Evolutionary conservation across 768 basidiomycete genomes (phyloP).

Genomic region (Lactarius trivialis): DNA sequence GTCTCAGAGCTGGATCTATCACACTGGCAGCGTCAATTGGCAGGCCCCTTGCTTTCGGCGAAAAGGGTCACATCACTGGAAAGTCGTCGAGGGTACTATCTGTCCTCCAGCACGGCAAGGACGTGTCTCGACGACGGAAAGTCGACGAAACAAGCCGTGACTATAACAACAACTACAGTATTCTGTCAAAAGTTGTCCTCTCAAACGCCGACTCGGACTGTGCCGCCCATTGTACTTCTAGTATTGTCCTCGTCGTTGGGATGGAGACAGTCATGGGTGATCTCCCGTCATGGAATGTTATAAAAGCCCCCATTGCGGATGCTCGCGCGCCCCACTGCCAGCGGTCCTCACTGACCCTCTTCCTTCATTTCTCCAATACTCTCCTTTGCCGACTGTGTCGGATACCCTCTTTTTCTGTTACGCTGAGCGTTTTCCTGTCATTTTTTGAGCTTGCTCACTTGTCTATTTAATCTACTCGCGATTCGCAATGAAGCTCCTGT

Average conservation of each 20-base stretch:
- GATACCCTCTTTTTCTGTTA: constrained; percentile 3
- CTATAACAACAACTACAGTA: no score
- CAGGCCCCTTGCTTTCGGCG: not conserved
- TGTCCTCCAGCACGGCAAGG: constrained; percentile 17
- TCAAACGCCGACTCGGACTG: not conserved
- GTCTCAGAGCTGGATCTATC: constrained; percentile 29
- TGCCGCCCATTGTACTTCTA: not conserved
- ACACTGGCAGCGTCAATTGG: no score
- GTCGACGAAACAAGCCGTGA: no score
- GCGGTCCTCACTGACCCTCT: not conserved
- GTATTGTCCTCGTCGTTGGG: not conserved
- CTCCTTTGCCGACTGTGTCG: constrained; percentile 19
- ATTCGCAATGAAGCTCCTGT: constrained; percentile 14
- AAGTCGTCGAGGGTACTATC: constrained; percentile 29
- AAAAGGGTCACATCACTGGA: constrained; percentile 26
- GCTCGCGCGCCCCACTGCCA: not conserved
- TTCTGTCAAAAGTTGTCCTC: no score
- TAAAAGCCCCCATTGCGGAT: not conserved
- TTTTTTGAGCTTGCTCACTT: constrained; percentile 4
- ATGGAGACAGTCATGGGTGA: constrained; percentile 1
- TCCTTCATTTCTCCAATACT: constrained; percentile 3
- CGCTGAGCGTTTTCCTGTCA: constrained; percentile 10
- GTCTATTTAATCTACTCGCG: not conserved
- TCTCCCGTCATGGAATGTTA: not conserved
- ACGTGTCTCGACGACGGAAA: not conserved